Evolutionary conservation across 306 rosid species (phyloP).

Genomic region (Arachis hypogaea): DNA sequence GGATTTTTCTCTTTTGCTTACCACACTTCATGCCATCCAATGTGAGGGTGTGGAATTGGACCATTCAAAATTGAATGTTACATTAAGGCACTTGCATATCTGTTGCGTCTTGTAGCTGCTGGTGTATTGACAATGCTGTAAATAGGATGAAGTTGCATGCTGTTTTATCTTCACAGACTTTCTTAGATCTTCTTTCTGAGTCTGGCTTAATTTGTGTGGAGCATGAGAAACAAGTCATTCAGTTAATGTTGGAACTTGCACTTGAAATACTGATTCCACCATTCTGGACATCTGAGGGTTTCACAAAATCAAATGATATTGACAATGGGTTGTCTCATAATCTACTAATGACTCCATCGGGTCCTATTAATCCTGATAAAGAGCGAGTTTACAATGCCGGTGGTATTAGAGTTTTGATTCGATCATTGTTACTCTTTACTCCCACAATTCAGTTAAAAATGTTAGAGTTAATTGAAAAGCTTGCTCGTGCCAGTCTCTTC

Average conservation of each 20-base stretch:
- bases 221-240: conserved; percentile 89
- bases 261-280: conserved; percentile 92
- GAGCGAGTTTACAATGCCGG: conserved; percentile 88
- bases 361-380: conserved; percentile 75
- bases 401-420: conserved; percentile 79
- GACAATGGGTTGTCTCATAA: conserved; percentile 56
- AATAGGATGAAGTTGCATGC: conserved; percentile 82
- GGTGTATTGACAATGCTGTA: conserved; percentile 79
- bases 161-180: conserved; percentile 83
- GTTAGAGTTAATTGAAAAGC: conserved; percentile 71
- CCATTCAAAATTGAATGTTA: conserved; percentile 61
- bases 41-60: conserved; percentile 58
- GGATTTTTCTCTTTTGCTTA: conserved; percentile 98
- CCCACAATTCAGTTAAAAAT: conserved; percentile 87
- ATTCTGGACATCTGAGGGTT: conserved; percentile 66
- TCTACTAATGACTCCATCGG: conserved; percentile 72
- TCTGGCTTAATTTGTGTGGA: conserved; percentile 92
- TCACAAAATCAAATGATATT: conserved; percentile 46
- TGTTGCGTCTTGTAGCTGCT: conserved; percentile 83
- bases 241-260: conserved; percentile 87
- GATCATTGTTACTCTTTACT: conserved; percentile 76
- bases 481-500: conserved; percentile 81
- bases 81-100: conserved; percentile 64
- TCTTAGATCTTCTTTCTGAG: conserved; percentile 85
- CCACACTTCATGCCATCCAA: conserved; percentile 95